Evolutionary conservation across 2,329 filamentous ascomycete species (phyloP).

Genomic region (Claviceps quebecensis): DNA sequence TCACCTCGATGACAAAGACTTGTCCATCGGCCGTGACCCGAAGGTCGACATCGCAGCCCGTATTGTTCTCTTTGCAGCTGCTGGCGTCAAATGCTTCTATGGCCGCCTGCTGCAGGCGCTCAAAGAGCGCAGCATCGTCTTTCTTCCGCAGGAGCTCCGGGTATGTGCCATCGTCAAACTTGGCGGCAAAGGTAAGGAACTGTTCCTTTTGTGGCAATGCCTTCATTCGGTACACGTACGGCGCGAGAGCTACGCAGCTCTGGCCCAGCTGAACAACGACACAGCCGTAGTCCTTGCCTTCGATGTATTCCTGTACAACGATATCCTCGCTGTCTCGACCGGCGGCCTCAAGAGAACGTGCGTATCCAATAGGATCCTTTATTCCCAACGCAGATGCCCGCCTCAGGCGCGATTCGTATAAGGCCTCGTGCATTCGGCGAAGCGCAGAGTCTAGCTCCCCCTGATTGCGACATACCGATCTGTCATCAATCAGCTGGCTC

Average conservation of each 20-base stretch:
- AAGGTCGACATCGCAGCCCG: conserved; percentile 1
- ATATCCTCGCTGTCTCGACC: not conserved
- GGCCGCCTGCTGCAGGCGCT: not conserved
- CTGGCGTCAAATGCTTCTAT: not conserved
- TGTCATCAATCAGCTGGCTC: not conserved
- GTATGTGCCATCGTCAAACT: not conserved
- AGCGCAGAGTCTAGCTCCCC: not conserved
- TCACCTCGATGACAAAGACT: conserved; percentile 2
- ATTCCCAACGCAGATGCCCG: not conserved
- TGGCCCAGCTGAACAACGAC: not conserved
- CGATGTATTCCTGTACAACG: not conserved
- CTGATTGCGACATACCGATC: not conserved
- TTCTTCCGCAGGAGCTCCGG: not conserved
- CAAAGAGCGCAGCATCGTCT: not conserved
- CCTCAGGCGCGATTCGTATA: not conserved
- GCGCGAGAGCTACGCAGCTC: not conserved
- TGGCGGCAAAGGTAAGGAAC: conserved; percentile 1
- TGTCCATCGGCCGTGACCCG: not conserved
- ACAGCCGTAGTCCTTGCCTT: not conserved
- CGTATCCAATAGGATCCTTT: not conserved
- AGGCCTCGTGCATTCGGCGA: not conserved
- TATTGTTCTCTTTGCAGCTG: not conserved
- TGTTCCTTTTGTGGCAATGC: not conserved
- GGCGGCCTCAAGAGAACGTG: not conserved
- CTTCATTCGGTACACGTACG: not conserved